These are phyloP conservation scores for Cucumis melo DNA, from an alignment of 306 rosid species.

Conservation along the genomic window DNA sequence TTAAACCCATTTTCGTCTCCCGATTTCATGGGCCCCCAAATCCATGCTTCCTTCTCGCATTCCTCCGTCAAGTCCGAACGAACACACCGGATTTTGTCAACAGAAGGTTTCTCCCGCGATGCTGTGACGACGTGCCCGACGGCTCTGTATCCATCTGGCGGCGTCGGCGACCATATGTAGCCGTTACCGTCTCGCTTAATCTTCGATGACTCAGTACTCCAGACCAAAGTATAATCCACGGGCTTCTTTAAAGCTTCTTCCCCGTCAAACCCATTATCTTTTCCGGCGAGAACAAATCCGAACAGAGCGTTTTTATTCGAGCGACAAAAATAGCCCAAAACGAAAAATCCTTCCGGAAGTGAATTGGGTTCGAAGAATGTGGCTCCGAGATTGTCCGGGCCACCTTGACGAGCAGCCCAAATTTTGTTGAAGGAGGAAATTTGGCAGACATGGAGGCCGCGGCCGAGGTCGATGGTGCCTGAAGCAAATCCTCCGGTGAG, in stretches of 20 bases:
- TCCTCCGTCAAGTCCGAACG: constrained; percentile 50
- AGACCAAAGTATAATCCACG: constrained; percentile 44
- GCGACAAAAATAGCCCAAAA: constrained; percentile 54
- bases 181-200: constrained; percentile 31
- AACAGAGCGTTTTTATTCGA: constrained; percentile 52
- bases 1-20: constrained; percentile 21
- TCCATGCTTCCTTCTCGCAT: constrained; percentile 29
- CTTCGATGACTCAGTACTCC: constrained; percentile 31
- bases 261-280: constrained; percentile 13
- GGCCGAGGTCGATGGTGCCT: constrained; percentile 56
- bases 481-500: constrained; percentile 45
- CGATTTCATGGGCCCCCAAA: constrained; percentile 39
- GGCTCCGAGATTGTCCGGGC: constrained; percentile 42
- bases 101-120: constrained; percentile 40
- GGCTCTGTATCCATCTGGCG: constrained; percentile 60
- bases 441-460: constrained; percentile 41
- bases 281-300: constrained; percentile 54
- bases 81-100: constrained; percentile 43
- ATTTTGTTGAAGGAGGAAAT: constrained; percentile 39
- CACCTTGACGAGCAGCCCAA: constrained; percentile 49
- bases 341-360: constrained; percentile 49
- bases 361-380: constrained; percentile 54
- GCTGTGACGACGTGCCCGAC: constrained; percentile 46
- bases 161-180: constrained; percentile 54
- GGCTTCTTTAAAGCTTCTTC: constrained; percentile 29